These are phyloP conservation scores for Amylocarpus encephaloides DNA, from an alignment of 2,329 filamentous ascomycete genomes.

Conservation along the genomic window DNA sequence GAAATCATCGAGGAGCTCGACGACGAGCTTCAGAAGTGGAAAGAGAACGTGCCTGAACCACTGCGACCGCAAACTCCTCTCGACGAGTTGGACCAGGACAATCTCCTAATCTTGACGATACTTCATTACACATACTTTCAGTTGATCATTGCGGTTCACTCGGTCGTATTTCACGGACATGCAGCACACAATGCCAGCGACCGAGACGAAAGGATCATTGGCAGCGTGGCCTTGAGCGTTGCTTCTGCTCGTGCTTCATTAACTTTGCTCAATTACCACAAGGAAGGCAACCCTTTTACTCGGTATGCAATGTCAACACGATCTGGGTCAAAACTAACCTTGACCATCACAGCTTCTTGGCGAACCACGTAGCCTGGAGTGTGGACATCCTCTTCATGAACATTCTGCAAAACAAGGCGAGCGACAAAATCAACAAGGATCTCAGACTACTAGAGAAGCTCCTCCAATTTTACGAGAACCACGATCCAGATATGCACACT, in stretches of 20 bases:
- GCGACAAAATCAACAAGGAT: slow-evolving; percentile 8
- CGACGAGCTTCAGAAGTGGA: slow-evolving; percentile 13
- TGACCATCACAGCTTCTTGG: slow-evolving; percentile 2
- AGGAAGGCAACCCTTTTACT: slow-evolving; percentile 12
- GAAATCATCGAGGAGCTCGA: slow-evolving; percentile 12
- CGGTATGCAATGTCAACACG: slow-evolving; percentile 4
- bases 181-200: not conserved
- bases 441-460: slow-evolving; percentile 9
- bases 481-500: slow-evolving; percentile 7
- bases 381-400: slow-evolving; percentile 17
- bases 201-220: slow-evolving; percentile 9
- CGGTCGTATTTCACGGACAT: slow-evolving; percentile 12
- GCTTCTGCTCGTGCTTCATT: slow-evolving; percentile 14
- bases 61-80: slow-evolving; percentile 4
- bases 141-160: slow-evolving; percentile 13
- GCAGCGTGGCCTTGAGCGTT: slow-evolving; percentile 14
- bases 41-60: slow-evolving; percentile 9
- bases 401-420: slow-evolving; percentile 15
- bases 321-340: not conserved
- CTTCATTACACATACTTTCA: slow-evolving; percentile 16
- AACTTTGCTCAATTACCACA: slow-evolving; percentile 12
- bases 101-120: slow-evolving; percentile 10
- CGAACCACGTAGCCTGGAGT: slow-evolving; percentile 16
- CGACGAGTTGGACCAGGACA: not conserved
- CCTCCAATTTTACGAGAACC: slow-evolving; percentile 9